Evolutionary conservation across 768 basidiomycete species (phyloP), one percentile per base, ranked within the genome.

Genomic region (Calvatia gigantea): DNA sequence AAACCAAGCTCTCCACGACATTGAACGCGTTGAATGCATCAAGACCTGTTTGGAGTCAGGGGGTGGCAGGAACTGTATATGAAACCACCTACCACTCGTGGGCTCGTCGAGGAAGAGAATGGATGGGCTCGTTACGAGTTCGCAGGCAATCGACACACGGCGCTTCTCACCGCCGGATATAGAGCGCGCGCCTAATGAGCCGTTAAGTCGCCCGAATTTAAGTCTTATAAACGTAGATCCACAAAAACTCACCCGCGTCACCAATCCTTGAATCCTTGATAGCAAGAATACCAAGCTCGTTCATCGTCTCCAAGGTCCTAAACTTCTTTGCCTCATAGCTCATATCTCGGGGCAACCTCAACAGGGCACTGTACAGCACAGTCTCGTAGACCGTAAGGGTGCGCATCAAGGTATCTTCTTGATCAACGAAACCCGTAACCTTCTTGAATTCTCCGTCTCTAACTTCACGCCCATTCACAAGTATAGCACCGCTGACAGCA

Each of bases 301-400:
- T 87, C 85, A 99, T 82, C 5, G 96, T 98, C 74, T 98, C 97
- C 65, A 97, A 69, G 8, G 93, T 96, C 69, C 96, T 77, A 62
- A 86, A 92, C 70, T 90, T 87, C 80, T 99, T 98, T n/a, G 94
- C 94, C 70, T 88, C 89, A 48, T 86, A 76, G 59, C 91, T 91
- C 96, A 98, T 98, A 61, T 97, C 94, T 62, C 94, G 74, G 12
- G 97, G 97, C 25, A 99, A 69, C 60, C 97, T 73, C 64, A 99
- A 69, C 44, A 98, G 67, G 11, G 97, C 97, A 49, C 91, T 94
- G 66, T 97, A 97, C 51, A 98, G 69, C 15, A 99, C 88, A 0
- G 95, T 98, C 77, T 99, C 97, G 69, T 98, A 98, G 19, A 98
- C 97, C 2, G 96, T 99, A 71, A 98, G 74, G 6, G 96, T 98